phyloP scores from a whole-genome alignment of 179 eudicot genomes.

The Drosera spatulata region DNA sequence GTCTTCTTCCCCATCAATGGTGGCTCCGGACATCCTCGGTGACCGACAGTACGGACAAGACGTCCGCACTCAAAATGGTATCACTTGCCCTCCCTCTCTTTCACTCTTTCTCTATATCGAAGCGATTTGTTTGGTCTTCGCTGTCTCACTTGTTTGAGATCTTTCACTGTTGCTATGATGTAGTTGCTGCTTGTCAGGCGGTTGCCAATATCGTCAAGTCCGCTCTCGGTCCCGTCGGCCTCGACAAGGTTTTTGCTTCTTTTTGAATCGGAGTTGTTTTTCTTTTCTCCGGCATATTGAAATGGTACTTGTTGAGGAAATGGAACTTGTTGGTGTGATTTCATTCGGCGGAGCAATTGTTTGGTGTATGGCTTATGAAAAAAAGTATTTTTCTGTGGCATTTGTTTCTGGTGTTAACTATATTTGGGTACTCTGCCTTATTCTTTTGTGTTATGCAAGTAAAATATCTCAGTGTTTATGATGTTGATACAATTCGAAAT shows the following conservation, averaged over 20 bases:
- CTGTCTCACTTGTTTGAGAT: neutral
- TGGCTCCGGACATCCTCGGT: constrained; percentile 46
- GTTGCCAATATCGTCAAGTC: constrained; percentile 87
- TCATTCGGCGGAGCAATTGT: neutral
- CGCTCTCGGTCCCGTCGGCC: constrained; percentile 96
- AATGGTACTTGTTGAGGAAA: neutral
- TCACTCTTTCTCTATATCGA: neutral
- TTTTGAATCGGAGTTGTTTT: neutral
- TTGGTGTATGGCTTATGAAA: too few relatives aligned
- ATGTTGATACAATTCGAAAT: too few relatives aligned
- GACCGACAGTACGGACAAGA: constrained; percentile 74
- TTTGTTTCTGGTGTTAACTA: neutral
- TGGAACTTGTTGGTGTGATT: neutral
- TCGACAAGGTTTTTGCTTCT: constrained; percentile 61
- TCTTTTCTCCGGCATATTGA: neutral
- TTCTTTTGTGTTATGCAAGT: too few relatives aligned
- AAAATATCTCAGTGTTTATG: too few relatives aligned
- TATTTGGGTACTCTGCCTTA: too few relatives aligned
- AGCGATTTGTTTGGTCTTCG: neutral
- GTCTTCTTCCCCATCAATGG: constrained; percentile 15
- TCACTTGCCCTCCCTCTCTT: constrained; percentile 2
- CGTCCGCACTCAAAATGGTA: constrained; percentile 66
- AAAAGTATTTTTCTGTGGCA: neutral
- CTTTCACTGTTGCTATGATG: constrained; percentile 5
- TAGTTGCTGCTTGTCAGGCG: constrained; percentile 92